These are phyloP conservation scores for Kwoniella botswanensis DNA, from an alignment of 768 basidiomycete species.

Conservation along the genomic window DNA sequence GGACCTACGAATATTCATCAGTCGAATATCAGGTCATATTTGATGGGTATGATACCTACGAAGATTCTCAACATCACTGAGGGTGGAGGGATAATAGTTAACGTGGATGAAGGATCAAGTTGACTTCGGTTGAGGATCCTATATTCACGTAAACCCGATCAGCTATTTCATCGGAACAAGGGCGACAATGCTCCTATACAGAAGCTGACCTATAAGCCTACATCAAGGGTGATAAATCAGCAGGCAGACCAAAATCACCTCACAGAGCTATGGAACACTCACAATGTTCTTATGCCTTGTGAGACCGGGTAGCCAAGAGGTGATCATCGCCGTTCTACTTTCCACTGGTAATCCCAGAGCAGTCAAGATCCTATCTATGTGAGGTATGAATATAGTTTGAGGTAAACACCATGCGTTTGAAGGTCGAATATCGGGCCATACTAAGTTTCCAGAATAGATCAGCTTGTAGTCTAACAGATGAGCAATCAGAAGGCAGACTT, in stretches of 20 bases:
- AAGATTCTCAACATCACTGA: constrained; percentile 48
- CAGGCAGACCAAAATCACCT: background rate
- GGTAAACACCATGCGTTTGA: constrained; percentile 51
- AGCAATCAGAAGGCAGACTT: background rate
- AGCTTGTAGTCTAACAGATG: background rate
- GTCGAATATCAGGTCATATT: background rate
- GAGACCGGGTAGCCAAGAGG: constrained; percentile 49
- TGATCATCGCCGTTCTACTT: constrained; percentile 48
- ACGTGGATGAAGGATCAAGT: constrained; percentile 32
- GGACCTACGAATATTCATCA: constrained; percentile 29
- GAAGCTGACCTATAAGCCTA: constrained; percentile 27
- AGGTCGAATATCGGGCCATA: constrained; percentile 52
- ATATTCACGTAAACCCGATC: background rate
- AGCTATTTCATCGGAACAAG: too few relatives aligned
- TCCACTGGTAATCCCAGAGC: constrained; percentile 49
- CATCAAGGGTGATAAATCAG: background rate
- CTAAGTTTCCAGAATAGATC: constrained; percentile 18
- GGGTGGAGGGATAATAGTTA: constrained; percentile 52
- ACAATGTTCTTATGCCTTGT: constrained; percentile 54
- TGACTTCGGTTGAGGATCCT: constrained; percentile 42
- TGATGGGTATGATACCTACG: constrained; percentile 32
- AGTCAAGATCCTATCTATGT: constrained; percentile 49
- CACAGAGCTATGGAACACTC: constrained; percentile 11
- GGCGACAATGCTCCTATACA: background rate
- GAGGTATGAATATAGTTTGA: constrained; percentile 51